Evolutionary conservation across 179 eudicot species (phyloP), one percentile per base, ranked within the genome.

Genomic region (Silene vulgaris): DNA sequence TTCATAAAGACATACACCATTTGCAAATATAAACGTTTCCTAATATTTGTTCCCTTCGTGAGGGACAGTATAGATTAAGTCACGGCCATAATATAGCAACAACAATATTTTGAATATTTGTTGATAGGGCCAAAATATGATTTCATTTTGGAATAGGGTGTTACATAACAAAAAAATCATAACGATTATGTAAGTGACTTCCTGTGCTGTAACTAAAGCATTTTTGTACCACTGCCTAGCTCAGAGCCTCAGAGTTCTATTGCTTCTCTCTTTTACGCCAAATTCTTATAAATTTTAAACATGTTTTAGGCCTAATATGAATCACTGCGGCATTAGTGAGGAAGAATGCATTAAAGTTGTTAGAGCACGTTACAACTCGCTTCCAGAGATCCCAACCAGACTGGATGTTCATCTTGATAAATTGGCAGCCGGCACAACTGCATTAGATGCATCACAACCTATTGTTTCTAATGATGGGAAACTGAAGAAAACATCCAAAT

Each of bases 241-340:
- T n/a, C 19, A 14, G 19, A 52, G 59, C 59, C 62, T 37, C 48
- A 80, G 20, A 69, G 32, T 67, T 26, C 13, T 37, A 29, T 37
- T 69, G 67, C 69, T 50, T 35, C n/a, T 60, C 20, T 54, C 20
- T 59, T 54, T 66, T 3, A 43, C 37, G 56, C 40, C 12, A 74
- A 75, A 19, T 71, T 50, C 79, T 79, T 43, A 76, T 65, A 28
- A 3, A 69, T 8, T 21, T 69, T 54, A 6, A 52, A 57, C 65
- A 72, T 77, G 56, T 66, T 79, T 76, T 78, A 96, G 98, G 90
- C 96, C 96, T 84, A 96, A 88, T 75, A 82, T 88, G 98, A 96
- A 93, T 80, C 80, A 84, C 21, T 96, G 99, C 80, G 82, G 86
- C 76, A 48, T 90, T 73, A 88, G 93, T 32, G 92, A 93, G 82